Evolutionary conservation across 176 grass and related monocot genomes (phyloP).

Genomic region (Tuctoria greenei): DNA sequence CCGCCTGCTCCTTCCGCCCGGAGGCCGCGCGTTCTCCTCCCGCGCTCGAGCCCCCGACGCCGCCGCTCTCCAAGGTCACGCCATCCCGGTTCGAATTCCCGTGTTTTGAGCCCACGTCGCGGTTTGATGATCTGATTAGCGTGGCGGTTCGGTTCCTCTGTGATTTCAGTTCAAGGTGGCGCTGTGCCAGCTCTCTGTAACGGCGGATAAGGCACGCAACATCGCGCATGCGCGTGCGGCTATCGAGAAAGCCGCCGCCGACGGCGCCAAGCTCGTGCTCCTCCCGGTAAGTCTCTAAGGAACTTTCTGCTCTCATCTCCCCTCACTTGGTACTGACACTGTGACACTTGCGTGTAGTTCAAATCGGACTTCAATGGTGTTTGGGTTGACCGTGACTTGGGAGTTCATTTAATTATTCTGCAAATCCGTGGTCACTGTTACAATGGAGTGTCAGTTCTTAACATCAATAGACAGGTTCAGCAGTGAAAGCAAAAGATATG

Average conservation of each 20-base stretch:
- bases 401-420: not conserved
- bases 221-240: constrained; percentile 71
- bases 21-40: constrained; percentile 61
- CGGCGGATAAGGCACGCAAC: constrained; percentile 77
- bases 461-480: not conserved
- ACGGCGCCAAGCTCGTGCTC: constrained; percentile 88
- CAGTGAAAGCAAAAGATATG: not conserved
- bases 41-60: constrained; percentile 46
- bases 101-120: not conserved
- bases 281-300: constrained; percentile 58
- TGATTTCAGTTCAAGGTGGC: constrained; percentile 84
- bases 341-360: not conserved
- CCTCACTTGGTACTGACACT: not conserved
- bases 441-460: not conserved
- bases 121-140: constrained; percentile 17
- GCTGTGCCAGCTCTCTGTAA: constrained; percentile 85
- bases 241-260: constrained; percentile 64
- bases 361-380: not conserved
- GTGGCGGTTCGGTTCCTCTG: not conserved
- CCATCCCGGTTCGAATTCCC: not conserved
- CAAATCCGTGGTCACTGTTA: not conserved
- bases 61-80: constrained; percentile 63
- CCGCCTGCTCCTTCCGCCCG: constrained; percentile 44
- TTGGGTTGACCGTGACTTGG: not conserved
- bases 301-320: not conserved